phyloP scores from a whole-genome alignment of 139 green algal species.

The Pedinophyceae sp. region DNA sequence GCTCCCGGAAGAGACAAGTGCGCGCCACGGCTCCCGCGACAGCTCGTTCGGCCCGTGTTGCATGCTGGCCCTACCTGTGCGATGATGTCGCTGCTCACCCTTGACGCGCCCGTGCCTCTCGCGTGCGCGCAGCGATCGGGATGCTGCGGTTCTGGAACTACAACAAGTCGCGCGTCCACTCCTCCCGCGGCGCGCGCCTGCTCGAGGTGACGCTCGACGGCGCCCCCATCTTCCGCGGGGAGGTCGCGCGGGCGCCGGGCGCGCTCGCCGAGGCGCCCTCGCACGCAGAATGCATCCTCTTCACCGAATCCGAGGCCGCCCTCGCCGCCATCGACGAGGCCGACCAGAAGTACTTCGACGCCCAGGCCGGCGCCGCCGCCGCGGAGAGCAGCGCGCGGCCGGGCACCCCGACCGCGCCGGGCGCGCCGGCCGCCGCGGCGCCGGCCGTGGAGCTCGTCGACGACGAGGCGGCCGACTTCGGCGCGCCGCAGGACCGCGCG shows the following conservation, averaged over 20 bases:
- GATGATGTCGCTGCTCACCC: too few relatives aligned
- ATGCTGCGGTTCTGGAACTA: conserved; percentile 27
- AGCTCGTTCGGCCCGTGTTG: too few relatives aligned
- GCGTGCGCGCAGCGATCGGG: conserved; percentile 7
- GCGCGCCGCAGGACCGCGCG: not conserved
- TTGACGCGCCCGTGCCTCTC: conserved; percentile 6
- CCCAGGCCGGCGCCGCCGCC: not conserved
- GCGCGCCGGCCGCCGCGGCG: not conserved
- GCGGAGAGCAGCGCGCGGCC: not conserved
- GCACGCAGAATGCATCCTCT: conserved; percentile 21
- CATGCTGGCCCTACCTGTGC: too few relatives aligned
- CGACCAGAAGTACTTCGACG: conserved; percentile 1
- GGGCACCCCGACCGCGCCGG: not conserved
- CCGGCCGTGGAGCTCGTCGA: conserved; percentile 1
- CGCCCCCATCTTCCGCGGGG: conserved; percentile 15
- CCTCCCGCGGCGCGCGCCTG: conserved; percentile 12
- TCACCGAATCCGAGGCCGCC: conserved; percentile 9
- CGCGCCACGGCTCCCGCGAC: too few relatives aligned
- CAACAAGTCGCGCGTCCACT: conserved; percentile 24
- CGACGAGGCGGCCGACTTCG: conserved; percentile 4
- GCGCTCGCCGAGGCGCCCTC: conserved; percentile 8
- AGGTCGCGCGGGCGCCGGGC: conserved; percentile 16
- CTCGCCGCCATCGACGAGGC: conserved; percentile 12
- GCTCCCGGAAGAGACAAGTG: too few relatives aligned
- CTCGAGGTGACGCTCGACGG: conserved; percentile 12